Base-by-base conservation (phyloP, 345 rosid genomes). In the Euphorbia lathyris region DNA sequence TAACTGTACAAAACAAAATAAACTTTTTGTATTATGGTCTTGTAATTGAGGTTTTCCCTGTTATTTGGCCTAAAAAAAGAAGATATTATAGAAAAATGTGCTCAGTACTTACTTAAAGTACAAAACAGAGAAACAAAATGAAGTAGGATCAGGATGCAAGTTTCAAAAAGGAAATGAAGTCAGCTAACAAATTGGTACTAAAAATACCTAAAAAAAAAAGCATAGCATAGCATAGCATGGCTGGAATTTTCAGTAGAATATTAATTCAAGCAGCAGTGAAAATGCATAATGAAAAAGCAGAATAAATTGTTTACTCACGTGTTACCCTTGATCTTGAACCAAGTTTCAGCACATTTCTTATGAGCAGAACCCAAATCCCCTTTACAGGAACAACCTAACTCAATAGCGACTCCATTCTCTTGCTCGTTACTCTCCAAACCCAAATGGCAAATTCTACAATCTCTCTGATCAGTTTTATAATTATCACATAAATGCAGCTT, bases 361-460 rank as follows among this genome's bases (percentile, higher is more conserved):
- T 83, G 83, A 45, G 86, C 81, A 69, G 80, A 70, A 57, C 75
- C 83, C 72, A 82, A 72, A 74, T 82, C 86, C 63, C 74, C 81
- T 65, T 82, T 79, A 58, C 86, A 82, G 20, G 81, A 75, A 60
- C 86, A 82, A 5, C 86, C 86, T 67, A 82, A 58, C 30, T 79
- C 79, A 42, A 79, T 74, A 56, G 76, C 76, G 17, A 45, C 63
- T 29, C 82, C 82, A 43, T 76, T 74, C 69, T 77, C 81, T 50
- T 74, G 77, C 45, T 71, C 63, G n/a, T 45, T 32, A 43, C 74
- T 75, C 69, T 80, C 86, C 55, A 84, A 74, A 80, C 84, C 82
- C 68, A 86, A 64, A 72, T 88, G 93, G 72, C 90, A 88, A 84
- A 88, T 88, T 81, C 93, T 84, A 76, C 93, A 88, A 63, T 88